Conservation (phyloP, 345 rosid genomes). For the Murraya koenigii region DNA sequence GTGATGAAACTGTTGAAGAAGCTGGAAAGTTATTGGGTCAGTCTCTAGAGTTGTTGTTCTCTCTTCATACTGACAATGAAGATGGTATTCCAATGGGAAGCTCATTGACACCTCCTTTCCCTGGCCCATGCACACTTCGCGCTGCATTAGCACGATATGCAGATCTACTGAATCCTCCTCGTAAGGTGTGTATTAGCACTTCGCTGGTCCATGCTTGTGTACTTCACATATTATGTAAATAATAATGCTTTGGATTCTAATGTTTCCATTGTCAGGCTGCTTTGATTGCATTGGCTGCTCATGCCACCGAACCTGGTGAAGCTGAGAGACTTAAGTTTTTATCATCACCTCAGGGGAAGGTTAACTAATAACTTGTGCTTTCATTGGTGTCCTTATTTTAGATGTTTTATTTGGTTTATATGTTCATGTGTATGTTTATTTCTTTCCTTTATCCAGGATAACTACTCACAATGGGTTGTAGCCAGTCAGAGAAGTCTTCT, state of each 20-base stretch:
- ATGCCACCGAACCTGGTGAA: constrained; percentile 83
- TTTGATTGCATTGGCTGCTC: constrained; percentile 83
- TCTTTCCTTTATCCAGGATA: constrained; percentile 51
- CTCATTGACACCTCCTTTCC: constrained; percentile 76
- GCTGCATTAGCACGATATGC: constrained; percentile 66
- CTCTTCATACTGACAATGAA: constrained; percentile 70
- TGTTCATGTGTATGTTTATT: not conserved
- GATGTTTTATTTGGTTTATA: not conserved
- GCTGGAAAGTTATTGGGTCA: constrained; percentile 66
- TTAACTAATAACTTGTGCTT: constrained; percentile 17
- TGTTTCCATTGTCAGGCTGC: constrained; percentile 56
- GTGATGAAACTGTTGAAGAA: constrained; percentile 70
- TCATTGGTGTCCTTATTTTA: not conserved
- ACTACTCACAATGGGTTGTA: constrained; percentile 84
- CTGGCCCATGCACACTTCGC: constrained; percentile 73
- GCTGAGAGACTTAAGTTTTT: constrained; percentile 55
- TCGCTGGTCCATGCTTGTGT: constrained; percentile 1
- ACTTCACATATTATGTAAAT: not conserved
- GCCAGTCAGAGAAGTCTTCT: constrained; percentile 93
- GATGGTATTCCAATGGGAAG: constrained; percentile 74
- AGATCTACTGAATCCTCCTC: constrained; percentile 78
- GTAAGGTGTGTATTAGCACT: constrained; percentile 48
- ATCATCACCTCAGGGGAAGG: constrained; percentile 74
- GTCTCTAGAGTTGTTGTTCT: constrained; percentile 63
- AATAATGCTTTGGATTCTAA: not conserved